These are phyloP conservation scores for Saturnispora besseyi DNA, from an alignment of 805 yeast genomes.

Conservation along the genomic window DNA sequence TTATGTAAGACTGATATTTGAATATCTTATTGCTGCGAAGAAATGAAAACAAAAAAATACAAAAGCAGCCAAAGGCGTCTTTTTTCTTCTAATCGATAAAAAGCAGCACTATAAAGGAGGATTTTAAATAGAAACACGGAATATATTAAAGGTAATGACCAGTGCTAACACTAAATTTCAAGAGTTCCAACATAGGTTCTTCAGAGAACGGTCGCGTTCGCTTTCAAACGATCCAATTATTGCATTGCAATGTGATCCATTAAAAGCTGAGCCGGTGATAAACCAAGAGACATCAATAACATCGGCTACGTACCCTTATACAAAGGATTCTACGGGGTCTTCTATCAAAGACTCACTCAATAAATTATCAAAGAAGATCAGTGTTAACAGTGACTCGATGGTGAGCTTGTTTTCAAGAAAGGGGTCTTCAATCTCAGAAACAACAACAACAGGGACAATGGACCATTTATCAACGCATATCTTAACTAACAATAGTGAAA, in stretches of 20 bases:
- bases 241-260: too few relatives aligned
- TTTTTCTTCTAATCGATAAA: background rate
- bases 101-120: too few relatives aligned
- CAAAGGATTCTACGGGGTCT: background rate
- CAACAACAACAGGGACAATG: background rate
- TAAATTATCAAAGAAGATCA: slow-evolving; percentile 7
- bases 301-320: background rate
- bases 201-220: background rate
- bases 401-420: background rate
- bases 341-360: slow-evolving; percentile 5
- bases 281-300: background rate
- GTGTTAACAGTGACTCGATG: slow-evolving; percentile 2
- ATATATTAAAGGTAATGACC: background rate
- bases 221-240: background rate
- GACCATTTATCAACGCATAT: background rate
- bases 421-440: background rate
- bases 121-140: background rate
- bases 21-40: background rate
- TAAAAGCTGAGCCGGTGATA: background rate
- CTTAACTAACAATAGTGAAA: too few relatives aligned
- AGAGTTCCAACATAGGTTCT: background rate
- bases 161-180: background rate
- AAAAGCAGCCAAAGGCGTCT: background rate
- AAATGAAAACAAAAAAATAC: background rate
- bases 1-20: background rate